Conservation (phyloP, 2,329 filamentous ascomycete species). For the Xylaria sp. region DNA sequence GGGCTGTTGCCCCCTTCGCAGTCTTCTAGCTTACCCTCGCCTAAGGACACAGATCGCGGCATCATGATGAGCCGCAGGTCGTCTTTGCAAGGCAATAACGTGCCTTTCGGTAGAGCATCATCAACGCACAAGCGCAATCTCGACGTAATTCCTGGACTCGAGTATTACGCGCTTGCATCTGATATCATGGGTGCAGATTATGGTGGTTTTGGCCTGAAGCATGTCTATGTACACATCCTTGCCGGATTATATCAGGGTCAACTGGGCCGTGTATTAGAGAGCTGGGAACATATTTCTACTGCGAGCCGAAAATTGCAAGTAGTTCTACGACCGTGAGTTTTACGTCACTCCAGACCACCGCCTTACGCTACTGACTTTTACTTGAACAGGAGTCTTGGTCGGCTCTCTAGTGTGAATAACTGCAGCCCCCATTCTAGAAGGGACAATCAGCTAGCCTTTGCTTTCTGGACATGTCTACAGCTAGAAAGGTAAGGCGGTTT, state of each 20-base stretch:
- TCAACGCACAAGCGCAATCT: conserved; percentile 68
- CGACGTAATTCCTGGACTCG: conserved; percentile 87
- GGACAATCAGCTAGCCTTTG: conserved; percentile 76
- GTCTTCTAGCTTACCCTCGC: conserved; percentile 63
- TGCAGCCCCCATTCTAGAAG: conserved; percentile 54
- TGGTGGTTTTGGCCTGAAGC: conserved; percentile 81
- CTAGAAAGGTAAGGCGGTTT: conserved; percentile 75
- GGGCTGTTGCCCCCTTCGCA: conserved; percentile 58
- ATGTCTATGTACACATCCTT: conserved; percentile 86
- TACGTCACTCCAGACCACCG: background rate
- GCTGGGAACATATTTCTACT: conserved; percentile 71
- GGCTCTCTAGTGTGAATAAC: conserved; percentile 54
- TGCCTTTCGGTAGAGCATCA: conserved; percentile 44
- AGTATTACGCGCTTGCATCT: conserved; percentile 87
- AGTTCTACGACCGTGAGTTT: conserved; percentile 78
- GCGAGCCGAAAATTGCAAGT: conserved; percentile 72
- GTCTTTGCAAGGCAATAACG: conserved; percentile 59
- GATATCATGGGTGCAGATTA: conserved; percentile 86
- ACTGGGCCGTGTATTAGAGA: conserved; percentile 86
- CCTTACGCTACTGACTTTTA: conserved; percentile 19
- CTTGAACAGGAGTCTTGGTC: conserved; percentile 59
- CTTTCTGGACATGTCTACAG: conserved; percentile 94
- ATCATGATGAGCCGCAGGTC: conserved; percentile 60
- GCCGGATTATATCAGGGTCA: conserved; percentile 92
- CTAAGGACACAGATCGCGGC: conserved; percentile 61